phyloP scores from a whole-genome alignment of 2,329 filamentous ascomycete genomes.

The Colletotrichum liriopes region DNA sequence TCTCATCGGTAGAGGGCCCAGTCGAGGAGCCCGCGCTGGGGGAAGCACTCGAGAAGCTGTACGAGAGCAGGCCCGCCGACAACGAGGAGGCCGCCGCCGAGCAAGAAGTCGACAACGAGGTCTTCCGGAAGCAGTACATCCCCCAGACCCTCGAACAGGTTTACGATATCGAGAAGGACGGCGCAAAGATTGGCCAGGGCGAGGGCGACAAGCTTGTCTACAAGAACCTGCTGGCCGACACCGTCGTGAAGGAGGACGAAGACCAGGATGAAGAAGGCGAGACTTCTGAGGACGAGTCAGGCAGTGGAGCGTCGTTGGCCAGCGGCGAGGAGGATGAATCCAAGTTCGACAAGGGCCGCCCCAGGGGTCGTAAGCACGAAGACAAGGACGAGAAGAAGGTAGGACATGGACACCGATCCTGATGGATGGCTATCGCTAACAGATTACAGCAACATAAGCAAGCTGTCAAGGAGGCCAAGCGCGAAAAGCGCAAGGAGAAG shows the following conservation, averaged over 20 bases:
- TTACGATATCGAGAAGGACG: constrained; percentile 95
- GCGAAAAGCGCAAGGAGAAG: constrained; percentile 93
- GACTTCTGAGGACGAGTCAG: constrained; percentile 61
- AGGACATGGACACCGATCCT: constrained; percentile 32
- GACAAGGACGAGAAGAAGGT: constrained; percentile 92
- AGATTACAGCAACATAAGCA: constrained; percentile 78
- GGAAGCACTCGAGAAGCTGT: constrained; percentile 76
- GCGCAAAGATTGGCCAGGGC: constrained; percentile 81
- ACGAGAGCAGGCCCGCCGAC: constrained; percentile 68
- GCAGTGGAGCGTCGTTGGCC: constrained; percentile 64
- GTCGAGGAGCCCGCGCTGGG: constrained; percentile 74
- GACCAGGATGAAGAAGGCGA: constrained; percentile 55
- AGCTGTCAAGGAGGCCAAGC: constrained; percentile 94
- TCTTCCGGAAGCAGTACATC: constrained; percentile 97
- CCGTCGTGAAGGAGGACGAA: constrained; percentile 62
- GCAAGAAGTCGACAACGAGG: constrained; percentile 86
- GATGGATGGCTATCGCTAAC: constrained; percentile 45
- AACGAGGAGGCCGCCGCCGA: constrained; percentile 68
- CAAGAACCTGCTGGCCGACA: constrained; percentile 84
- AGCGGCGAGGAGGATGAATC: constrained; percentile 65
- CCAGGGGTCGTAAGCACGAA: constrained; percentile 87
- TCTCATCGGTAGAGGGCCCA: constrained; percentile 75
- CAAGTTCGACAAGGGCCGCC: constrained; percentile 76
- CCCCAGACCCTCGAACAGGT: constrained; percentile 96
- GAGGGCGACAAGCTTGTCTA: constrained; percentile 87